Evolutionary conservation across 106 monocot genomes (phyloP).

Genomic region (Posidonia australis): DNA sequence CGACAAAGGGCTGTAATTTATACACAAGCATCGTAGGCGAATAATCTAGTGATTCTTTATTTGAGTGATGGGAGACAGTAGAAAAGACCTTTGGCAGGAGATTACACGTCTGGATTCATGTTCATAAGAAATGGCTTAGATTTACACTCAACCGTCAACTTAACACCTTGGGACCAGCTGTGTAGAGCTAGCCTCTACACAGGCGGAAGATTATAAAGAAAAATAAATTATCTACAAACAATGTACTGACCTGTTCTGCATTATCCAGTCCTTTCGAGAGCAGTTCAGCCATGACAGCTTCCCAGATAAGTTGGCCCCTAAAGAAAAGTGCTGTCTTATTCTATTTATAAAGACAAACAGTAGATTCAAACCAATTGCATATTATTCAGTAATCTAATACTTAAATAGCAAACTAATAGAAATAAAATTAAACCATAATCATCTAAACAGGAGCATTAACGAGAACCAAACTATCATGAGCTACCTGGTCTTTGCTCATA

Average conservation of each 20-base stretch:
- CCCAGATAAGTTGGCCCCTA: constrained; percentile 78
- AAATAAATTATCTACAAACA: neutral
- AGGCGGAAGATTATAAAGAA: neutral
- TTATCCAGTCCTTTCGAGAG: constrained; percentile 45
- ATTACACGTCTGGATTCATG: no score
- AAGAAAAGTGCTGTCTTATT: constrained; percentile 55
- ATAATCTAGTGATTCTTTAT: no score
- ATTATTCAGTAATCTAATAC: neutral
- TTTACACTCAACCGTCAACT: no score
- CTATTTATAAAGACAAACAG: constrained; percentile 20
- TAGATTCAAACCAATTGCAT: neutral
- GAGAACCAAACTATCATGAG: neutral
- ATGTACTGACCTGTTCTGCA: constrained; percentile 61
- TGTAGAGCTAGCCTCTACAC: neutral
- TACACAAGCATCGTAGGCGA: no score
- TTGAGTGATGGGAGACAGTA: no score
- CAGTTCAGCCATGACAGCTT: constrained; percentile 71
- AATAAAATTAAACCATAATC: neutral
- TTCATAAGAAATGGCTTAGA: no score
- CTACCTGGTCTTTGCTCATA: constrained; percentile 38
- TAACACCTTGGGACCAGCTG: neutral
- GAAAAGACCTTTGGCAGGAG: no score
- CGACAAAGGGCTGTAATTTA: no score
- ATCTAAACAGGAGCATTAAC: neutral
- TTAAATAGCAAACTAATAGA: neutral